A percentile compares a stretch with the other conserved stretches of the same genome.
Evolutionary conservation across 2,329 filamentous ascomycete species (phyloP).

Genomic region (Sclerotinia sclerotiorum): DNA sequence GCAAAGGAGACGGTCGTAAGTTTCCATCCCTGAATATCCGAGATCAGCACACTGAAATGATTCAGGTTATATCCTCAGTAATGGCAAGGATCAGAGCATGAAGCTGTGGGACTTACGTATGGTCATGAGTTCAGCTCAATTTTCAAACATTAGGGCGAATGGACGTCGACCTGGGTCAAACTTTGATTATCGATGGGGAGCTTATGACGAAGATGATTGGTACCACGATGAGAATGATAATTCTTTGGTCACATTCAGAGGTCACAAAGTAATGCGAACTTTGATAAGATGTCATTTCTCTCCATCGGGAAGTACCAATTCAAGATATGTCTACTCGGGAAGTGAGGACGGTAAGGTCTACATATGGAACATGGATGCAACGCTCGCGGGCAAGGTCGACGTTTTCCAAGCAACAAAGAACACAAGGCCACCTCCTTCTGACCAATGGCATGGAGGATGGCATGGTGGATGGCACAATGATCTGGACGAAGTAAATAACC

Average conservation of each 20-base stretch:
- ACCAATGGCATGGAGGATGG: slow-evolving; percentile 27
- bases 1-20: slow-evolving; percentile 63
- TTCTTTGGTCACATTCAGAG: slow-evolving; percentile 88
- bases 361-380: slow-evolving; percentile 92
- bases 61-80: slow-evolving; percentile 75
- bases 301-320: slow-evolving; percentile 80
- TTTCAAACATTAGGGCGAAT: slow-evolving; percentile 55
- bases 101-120: slow-evolving; percentile 95
- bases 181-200: slow-evolving; percentile 74
- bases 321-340: slow-evolving; percentile 89
- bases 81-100: slow-evolving; percentile 95
- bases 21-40: not conserved
- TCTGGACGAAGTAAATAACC: slow-evolving; percentile 30
- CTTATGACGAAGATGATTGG: slow-evolving; percentile 65
- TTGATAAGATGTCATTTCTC: slow-evolving; percentile 95
- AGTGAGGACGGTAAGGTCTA: slow-evolving; percentile 88
- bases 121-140: slow-evolving; percentile 73
- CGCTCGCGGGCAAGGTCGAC: slow-evolving; percentile 73
- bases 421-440: slow-evolving; percentile 50
- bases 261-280: slow-evolving; percentile 84
- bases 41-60: slow-evolving; percentile 18
- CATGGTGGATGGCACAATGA: slow-evolving; percentile 31
- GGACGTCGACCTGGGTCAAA: slow-evolving; percentile 53
- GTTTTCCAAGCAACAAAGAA: slow-evolving; percentile 69
- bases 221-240: slow-evolving; percentile 80